phyloP scores from a whole-genome alignment of 2,329 filamentous ascomycete genomes.

The Meredithiella fracta region DNA sequence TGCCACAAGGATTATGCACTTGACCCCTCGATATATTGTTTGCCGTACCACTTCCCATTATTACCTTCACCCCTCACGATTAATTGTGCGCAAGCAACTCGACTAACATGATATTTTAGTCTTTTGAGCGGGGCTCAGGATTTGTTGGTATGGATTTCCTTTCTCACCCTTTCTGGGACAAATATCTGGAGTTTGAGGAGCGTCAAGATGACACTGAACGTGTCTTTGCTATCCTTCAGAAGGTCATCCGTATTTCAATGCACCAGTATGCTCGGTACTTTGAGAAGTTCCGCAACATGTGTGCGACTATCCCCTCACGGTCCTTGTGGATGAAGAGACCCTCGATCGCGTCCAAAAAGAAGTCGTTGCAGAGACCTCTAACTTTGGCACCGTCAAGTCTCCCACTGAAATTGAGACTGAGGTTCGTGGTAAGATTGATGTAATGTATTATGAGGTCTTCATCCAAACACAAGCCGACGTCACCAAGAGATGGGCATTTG shows the following conservation, averaged over 20 bases:
- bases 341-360: constrained; percentile 55
- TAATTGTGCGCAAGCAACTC: neutral
- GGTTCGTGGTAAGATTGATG: constrained; percentile 63
- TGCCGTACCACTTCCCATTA: constrained; percentile 8
- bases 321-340: constrained; percentile 53
- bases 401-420: constrained; percentile 74
- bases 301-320: constrained; percentile 55
- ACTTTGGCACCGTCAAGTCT: constrained; percentile 38
- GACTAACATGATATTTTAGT: constrained; percentile 30
- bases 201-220: constrained; percentile 68
- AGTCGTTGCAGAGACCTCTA: constrained; percentile 46
- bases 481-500: constrained; percentile 84
- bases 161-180: constrained; percentile 95
- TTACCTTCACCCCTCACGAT: constrained; percentile 18
- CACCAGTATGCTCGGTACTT: constrained; percentile 94
- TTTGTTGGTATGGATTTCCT: constrained; percentile 86
- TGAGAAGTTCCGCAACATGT: constrained; percentile 68
- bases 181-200: constrained; percentile 94
- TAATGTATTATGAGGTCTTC: constrained; percentile 66
- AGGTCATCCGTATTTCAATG: constrained; percentile 79
- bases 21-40: neutral
- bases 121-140: constrained; percentile 73
- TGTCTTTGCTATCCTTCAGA: constrained; percentile 68
- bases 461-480: constrained; percentile 71
- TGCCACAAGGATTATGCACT: neutral